phyloP scores from a whole-genome alignment of 2,329 filamentous ascomycete species.

The Alternaria ethzedia region DNA sequence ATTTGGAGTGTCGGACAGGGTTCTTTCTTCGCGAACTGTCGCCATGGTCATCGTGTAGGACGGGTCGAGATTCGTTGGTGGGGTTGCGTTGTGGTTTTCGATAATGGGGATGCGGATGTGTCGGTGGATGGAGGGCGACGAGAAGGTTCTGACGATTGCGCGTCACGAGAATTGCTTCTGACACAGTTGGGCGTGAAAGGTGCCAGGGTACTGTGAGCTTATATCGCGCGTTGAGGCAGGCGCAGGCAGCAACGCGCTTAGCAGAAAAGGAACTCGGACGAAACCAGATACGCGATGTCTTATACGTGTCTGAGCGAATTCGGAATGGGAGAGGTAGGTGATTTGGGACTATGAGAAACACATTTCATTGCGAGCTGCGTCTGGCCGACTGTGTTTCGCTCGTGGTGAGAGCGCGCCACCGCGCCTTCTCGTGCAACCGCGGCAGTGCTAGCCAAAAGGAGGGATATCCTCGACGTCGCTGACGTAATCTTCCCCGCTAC shows the following conservation, averaged over 20 bases:
- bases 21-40: constrained; percentile 31
- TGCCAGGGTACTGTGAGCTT: neutral
- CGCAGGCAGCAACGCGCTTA: neutral
- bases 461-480: neutral
- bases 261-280: neutral
- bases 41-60: constrained; percentile 5
- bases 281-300: too few species aligned
- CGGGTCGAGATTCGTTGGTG: neutral
- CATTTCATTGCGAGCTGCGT: neutral
- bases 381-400: neutral
- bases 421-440: neutral
- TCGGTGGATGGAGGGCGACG: neutral
- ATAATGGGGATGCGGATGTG: neutral
- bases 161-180: neutral
- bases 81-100: neutral
- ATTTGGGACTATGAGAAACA: neutral
- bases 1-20: constrained; percentile 37
- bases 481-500: constrained; percentile 10
- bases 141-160: neutral
- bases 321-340: neutral
- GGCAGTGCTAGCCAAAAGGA: constrained; percentile 11
- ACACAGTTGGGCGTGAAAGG: neutral
- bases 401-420: neutral
- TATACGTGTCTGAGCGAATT: too few species aligned
- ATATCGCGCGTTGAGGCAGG: neutral